Conservation (phyloP, 2,329 filamentous ascomycete species). For the Diaporthe caulivora region DNA sequence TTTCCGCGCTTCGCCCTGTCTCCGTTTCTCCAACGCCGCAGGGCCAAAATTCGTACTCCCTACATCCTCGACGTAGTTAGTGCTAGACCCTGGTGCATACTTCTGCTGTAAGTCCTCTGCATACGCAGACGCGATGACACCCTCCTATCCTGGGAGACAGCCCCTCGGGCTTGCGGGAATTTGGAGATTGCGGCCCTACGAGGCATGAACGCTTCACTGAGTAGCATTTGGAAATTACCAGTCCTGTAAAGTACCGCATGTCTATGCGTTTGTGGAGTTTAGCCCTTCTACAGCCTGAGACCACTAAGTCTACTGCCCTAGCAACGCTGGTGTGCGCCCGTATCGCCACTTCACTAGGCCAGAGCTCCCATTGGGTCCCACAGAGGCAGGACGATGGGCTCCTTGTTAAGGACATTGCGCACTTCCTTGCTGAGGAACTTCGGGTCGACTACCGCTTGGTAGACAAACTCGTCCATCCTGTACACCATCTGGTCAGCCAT, state of each 20-base stretch:
- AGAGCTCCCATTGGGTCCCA: slow-evolving; percentile 87
- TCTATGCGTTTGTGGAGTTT: not conserved
- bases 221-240: not conserved
- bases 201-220: not conserved
- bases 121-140: not conserved
- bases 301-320: not conserved
- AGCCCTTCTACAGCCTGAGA: not conserved
- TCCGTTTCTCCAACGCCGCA: not conserved
- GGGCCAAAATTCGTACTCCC: not conserved
- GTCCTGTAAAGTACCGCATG: not conserved
- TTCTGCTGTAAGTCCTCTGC: not conserved
- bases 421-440: slow-evolving; percentile 75
- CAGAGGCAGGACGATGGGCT: slow-evolving; percentile 77
- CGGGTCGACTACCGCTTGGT: slow-evolving; percentile 87
- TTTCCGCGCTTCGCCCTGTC: slow-evolving; percentile 9
- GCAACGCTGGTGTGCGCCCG: not conserved
- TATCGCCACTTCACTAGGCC: slow-evolving; percentile 59
- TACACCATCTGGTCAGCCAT: not conserved
- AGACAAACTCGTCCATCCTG: slow-evolving; percentile 80
- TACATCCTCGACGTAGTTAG: not conserved
- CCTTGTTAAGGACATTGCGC: slow-evolving; percentile 76
- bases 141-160: not conserved
- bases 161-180: not conserved
- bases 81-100: not conserved
- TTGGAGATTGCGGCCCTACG: not conserved